Evolutionary conservation across 2,329 filamentous ascomycete genomes (phyloP), one percentile per base, ranked within the genome.

Genomic region (Aspergillus niger): DNA sequence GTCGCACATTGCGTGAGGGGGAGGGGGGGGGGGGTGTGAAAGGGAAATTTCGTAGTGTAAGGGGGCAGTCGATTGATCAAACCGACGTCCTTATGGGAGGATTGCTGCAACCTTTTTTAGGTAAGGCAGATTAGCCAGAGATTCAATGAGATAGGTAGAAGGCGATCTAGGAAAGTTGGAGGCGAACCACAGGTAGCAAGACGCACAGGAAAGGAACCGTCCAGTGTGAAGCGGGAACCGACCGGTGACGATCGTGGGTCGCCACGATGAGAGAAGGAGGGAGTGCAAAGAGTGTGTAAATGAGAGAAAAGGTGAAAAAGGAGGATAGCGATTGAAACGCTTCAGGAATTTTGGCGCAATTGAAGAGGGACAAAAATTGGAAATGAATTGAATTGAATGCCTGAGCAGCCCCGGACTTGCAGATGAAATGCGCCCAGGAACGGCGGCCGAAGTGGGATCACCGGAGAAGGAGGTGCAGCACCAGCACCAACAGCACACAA

Each of bases 1-100:
- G 47, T 30, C 41, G 50, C 52, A 59, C 64, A 67, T 66, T 58
- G 57, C 58, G 64, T 58, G 58, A 63, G 58, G 55, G 44, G 52
- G 6, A 28, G 24, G 26, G 48, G 50, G 26, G 48, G 50, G 32
- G 26, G 17, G 17, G 17, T 17, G 43, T 44, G 28, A 30, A 57
- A 44, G n/a, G 54, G 44, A 41, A 11, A 47, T 48, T 63, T 50
- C 38, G 49, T 20, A 52, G 56, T 51, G 54, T 56, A 57, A 59
- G 57, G 48, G 63, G 53, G 49, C 8, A 30, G 44, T 28, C 13
- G 44, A 28, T 8, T 11, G 44, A 24, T 28, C 20, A n/a, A 48
- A 24, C 13, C 22, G 11, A 48, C 22, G 44, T 43, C 41, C 41
- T 43, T 10, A 28, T 11, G 15, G 24, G 26, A 11, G 47, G 13